Conservation (phyloP, 1,284 basidiomycete genomes). For the Inonotus obliquus region DNA sequence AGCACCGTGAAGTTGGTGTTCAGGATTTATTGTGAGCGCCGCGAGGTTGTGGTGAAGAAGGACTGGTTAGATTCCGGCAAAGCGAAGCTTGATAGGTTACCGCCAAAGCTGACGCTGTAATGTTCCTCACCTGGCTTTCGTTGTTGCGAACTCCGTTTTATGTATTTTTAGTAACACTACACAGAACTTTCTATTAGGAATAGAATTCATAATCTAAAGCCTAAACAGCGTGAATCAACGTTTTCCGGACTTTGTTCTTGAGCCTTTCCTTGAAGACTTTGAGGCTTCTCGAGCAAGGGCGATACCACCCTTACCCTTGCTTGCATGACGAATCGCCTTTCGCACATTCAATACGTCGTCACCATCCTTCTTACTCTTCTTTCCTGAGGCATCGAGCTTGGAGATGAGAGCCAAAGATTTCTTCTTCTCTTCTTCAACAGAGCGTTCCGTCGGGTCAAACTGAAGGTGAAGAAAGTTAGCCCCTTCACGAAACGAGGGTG, state of each 20-base stretch:
- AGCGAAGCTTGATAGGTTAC: conserved; percentile 51
- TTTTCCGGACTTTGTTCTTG: conserved; percentile 8
- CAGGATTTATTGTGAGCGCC: conserved; percentile 62
- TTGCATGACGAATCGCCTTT: conserved; percentile 81
- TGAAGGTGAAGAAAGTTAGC: conserved; percentile 27
- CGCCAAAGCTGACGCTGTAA: conserved; percentile 23
- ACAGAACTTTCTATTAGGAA: too few relatives aligned
- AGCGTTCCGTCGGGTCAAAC: conserved; percentile 79
- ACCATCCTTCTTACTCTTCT: conserved; percentile 52
- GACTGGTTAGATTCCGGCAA: conserved; percentile 79
- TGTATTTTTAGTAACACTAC: neutral
- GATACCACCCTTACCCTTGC: conserved; percentile 59
- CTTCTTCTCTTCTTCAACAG: conserved; percentile 65
- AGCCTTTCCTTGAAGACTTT: conserved; percentile 5
- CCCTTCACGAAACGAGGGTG: too few relatives aligned
- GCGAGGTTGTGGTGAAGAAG: conserved; percentile 72
- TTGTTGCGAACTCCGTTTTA: neutral
- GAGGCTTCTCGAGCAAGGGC: conserved; percentile 42
- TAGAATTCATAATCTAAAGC: neutral
- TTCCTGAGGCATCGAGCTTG: conserved; percentile 69
- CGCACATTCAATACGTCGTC: conserved; percentile 70
- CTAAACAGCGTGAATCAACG: neutral
- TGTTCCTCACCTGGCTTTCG: conserved; percentile 20
- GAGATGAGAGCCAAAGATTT: conserved; percentile 72
- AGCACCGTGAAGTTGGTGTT: conserved; percentile 92